phyloP scores from a whole-genome alignment of 495 filamentous ascomycete genomes.

The Neurospora sp. region DNA sequence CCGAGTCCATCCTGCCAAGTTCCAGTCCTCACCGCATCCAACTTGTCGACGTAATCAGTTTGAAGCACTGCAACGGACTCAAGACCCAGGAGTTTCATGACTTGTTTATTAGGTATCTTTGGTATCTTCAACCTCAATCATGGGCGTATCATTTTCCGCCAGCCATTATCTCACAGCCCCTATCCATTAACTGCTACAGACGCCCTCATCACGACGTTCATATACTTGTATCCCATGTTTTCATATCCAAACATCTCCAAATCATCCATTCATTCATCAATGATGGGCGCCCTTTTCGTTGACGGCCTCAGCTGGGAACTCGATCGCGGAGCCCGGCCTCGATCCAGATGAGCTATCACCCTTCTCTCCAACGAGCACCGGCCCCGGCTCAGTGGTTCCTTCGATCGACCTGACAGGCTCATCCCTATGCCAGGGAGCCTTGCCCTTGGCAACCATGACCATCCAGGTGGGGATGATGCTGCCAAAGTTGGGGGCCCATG shows the following conservation, averaged over 20 bases:
- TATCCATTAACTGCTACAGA: background rate
- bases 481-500: constrained; percentile 61
- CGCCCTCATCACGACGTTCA: background rate
- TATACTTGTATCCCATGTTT: background rate
- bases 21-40: background rate
- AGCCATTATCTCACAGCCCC: background rate
- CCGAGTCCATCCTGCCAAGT: background rate
- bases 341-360: background rate
- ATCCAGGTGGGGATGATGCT: constrained; percentile 65
- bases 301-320: background rate
- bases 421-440: constrained; percentile 24
- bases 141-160: background rate
- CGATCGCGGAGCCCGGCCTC: background rate
- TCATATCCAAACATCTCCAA: background rate
- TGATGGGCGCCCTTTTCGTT: background rate
- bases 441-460: constrained; percentile 46
- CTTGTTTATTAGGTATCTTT: background rate
- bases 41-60: background rate
- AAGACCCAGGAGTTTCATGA: background rate
- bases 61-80: background rate
- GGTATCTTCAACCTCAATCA: background rate
- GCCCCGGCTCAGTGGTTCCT: background rate
- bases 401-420: background rate
- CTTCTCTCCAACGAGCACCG: background rate
- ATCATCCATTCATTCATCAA: background rate